Base-by-base conservation (phyloP, 1,139 yeast species). In the Torulaspora globosa region DNA sequence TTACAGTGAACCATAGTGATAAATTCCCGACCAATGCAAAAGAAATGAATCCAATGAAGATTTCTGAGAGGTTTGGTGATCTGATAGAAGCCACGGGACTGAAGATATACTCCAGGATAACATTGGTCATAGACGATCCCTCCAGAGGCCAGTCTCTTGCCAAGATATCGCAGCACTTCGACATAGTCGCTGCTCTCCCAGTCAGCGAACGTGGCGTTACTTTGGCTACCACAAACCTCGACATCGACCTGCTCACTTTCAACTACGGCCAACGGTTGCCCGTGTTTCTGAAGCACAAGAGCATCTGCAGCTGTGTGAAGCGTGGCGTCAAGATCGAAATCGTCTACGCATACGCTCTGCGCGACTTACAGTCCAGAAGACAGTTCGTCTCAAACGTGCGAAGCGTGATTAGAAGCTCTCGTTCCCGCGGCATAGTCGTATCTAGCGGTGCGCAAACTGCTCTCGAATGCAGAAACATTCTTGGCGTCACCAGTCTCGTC, bases 121-220 rank as follows among this genome's bases (percentile, higher is more conserved):
- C 97, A 0, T 63, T 92, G 5, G 70, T 80, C 5, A 76, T 88
- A 8, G 85, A 80, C 52, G 97, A 89, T 53, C 82, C 92, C 0
- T 73, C 90, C 5, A 84, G 84, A 55, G 80, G 86, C 41, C 92
- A 84, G 56, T 80, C 83, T 24, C 69, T 88, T 31, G 72, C 84
- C 26, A 79, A 78, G 57, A 70, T 82, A 44, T 80, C 78, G 47
- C 74, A 72, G 52, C 70, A 74, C 19, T 94, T 84, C 63, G 97
- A 92, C 63, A 66, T 92, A 3, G 73, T 92, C 10, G 87, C 97
- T 0, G 82, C 90, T 1, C 78, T 83, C 52, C 98, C 98, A 1
- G 63, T 74, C 31, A 78, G 82, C 46, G 98, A 92, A 59, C 83
- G 81, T 60, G 86, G 92, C 5, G 71, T 92, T 19, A 83, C 85